A percentile compares a stretch with the other conserved stretches of the same genome.
These are phyloP conservation scores for Thelonectria discophora DNA, from an alignment of 2,329 filamentous ascomycete species.

Conservation along the genomic window DNA sequence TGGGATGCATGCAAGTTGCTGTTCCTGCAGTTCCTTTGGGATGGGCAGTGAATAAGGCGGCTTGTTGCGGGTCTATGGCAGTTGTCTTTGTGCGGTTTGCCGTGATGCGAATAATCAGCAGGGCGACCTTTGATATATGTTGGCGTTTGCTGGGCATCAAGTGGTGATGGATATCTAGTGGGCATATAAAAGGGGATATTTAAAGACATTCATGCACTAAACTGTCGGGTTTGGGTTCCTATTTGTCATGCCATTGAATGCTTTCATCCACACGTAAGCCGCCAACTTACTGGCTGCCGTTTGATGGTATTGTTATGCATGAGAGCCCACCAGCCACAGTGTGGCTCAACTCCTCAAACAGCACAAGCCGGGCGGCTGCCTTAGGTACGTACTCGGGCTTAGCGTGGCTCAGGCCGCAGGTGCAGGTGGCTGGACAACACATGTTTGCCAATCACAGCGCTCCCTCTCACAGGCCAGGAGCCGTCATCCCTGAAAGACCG, in stretches of 20 bases:
- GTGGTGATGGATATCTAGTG: too few relatives aligned
- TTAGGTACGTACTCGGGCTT: too few relatives aligned
- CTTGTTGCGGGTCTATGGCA: neutral
- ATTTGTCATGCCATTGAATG: neutral
- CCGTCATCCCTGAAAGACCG: constrained; percentile 42
- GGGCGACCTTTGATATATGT: neutral
- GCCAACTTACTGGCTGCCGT: neutral
- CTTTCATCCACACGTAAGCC: neutral
- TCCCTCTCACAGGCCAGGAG: constrained; percentile 10
- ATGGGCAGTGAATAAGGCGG: neutral
- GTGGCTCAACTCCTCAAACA: neutral
- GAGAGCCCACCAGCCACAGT: neutral
- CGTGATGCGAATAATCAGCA: neutral
- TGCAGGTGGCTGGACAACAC: constrained; percentile 35
- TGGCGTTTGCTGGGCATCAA: too few relatives aligned
- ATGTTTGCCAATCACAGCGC: constrained; percentile 25
- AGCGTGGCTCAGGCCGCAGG: constrained; percentile 18
- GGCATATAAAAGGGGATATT: neutral
- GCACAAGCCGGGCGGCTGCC: neutral
- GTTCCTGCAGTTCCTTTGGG: neutral
- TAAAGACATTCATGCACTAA: neutral
- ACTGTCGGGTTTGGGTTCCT: neutral
- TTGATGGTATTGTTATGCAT: neutral
- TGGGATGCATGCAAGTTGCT: neutral
- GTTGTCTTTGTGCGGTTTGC: too few relatives aligned